Evolutionary conservation across 352 stramenopile species (phyloP).

Genomic region (Globisporangium radiosum): DNA sequence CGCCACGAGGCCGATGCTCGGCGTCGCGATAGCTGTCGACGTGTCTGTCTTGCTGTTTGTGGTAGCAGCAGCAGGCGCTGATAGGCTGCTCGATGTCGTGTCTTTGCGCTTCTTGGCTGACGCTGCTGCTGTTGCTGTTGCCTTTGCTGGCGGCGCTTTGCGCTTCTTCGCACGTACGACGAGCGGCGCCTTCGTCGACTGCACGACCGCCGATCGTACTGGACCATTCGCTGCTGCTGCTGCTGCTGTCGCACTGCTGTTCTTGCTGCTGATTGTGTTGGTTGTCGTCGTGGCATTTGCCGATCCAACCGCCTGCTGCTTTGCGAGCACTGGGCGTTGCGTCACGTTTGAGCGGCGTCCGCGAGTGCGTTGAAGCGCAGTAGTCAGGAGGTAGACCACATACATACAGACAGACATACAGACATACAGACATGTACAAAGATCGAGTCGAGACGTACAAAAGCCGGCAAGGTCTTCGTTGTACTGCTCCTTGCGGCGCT

Average conservation of each 20-base stretch:
- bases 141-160: conserved; percentile 21
- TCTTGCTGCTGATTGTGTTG: conserved; percentile 14
- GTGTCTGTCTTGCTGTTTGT: conserved; percentile 8
- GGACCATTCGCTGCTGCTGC: background rate
- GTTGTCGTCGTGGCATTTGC: background rate
- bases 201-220: conserved; percentile 2
- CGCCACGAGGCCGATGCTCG: conserved; percentile 36
- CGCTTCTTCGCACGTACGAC: conserved; percentile 47
- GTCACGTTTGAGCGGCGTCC: no score
- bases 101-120: conserved; percentile 16
- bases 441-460: conserved; percentile 23
- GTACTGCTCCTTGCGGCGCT: conserved; percentile 54
- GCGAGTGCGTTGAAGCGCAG: no score
- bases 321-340: conserved; percentile 43
- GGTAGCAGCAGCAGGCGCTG: no score
- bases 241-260: background rate
- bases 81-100: conserved; percentile 8
- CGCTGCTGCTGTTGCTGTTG: background rate
- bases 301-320: conserved; percentile 16
- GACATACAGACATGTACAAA: no score
- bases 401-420: no score
- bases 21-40: conserved; percentile 6
- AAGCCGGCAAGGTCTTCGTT: conserved; percentile 71
- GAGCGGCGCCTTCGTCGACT: conserved; percentile 24
- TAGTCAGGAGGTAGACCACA: no score